Conservation (phyloP, 345 rosid genomes). For the Theobroma cacao region DNA sequence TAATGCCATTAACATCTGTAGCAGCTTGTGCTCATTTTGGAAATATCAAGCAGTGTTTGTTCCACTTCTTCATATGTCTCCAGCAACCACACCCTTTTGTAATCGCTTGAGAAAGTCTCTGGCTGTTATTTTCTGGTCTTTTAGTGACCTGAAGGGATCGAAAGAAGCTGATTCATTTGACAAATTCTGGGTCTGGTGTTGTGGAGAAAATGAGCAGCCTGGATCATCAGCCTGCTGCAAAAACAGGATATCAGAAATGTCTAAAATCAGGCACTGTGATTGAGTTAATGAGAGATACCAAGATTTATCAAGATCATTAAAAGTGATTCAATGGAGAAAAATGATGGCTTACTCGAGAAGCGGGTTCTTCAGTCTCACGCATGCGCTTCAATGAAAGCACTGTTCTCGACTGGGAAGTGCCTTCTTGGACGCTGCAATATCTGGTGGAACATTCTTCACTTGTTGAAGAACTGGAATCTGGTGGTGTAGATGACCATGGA, state of each 20-base stretch:
- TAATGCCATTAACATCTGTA: background rate
- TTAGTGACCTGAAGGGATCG: background rate
- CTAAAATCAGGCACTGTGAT: background rate
- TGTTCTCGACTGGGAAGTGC: constrained; percentile 9
- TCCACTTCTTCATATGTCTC: background rate
- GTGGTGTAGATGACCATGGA: constrained; percentile 28
- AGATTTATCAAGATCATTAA: background rate
- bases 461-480: constrained; percentile 24
- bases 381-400: constrained; percentile 11
- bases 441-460: constrained; percentile 26
- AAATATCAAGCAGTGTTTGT: background rate
- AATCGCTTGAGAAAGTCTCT: background rate
- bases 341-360: constrained; percentile 7
- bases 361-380: background rate
- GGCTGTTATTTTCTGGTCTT: constrained; percentile 1
- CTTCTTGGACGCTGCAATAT: constrained; percentile 8
- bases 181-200: constrained; percentile 1
- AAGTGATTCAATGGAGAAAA: background rate
- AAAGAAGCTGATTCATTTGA: constrained; percentile 10
- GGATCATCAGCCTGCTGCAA: constrained; percentile 14
- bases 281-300: background rate
- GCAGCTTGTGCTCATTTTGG: background rate
- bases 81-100: background rate
- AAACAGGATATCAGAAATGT: background rate
- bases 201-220: constrained; percentile 11